Conservation (phyloP, 345 rosid genomes). For the Reutealis trisperma region DNA sequence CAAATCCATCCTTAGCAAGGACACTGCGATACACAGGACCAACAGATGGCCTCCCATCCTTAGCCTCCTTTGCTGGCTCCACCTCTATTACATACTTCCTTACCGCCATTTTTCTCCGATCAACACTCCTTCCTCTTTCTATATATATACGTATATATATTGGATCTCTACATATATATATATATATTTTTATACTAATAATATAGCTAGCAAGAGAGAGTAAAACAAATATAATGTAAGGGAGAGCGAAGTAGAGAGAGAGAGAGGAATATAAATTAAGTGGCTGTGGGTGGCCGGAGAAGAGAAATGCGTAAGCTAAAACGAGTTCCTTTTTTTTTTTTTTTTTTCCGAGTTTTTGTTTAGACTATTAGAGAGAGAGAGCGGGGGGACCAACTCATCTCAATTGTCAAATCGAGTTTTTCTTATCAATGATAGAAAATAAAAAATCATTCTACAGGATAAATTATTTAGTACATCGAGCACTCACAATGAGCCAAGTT, state of each 20-base stretch:
- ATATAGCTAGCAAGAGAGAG: no score
- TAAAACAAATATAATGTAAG: neutral
- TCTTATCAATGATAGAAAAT: no score
- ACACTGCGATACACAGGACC: slow-evolving; percentile 88
- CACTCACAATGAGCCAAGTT: no score
- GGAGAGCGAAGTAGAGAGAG: neutral
- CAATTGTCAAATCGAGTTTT: no score
- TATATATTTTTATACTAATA: no score
- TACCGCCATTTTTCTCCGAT: slow-evolving; percentile 32
- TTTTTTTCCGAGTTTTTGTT: no score
- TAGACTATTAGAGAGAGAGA: no score
- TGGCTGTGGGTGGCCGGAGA: neutral
- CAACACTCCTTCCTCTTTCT: neutral
- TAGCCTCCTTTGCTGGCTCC: slow-evolving; percentile 65
- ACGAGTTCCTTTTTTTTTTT: no score
- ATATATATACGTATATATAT: no score
- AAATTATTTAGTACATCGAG: no score
- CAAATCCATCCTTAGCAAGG: slow-evolving; percentile 76
- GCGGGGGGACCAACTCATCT: no score
- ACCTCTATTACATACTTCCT: slow-evolving; percentile 66
- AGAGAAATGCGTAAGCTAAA: neutral
- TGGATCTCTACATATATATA: neutral
- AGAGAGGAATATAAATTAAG: neutral
- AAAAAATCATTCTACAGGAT: no score
- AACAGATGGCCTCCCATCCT: slow-evolving; percentile 64